Percentiles rank a stretch among this genome's conserved stretches.
Conservation (phyloP, 164 flowering plant genomes). For the Chimonanthus salicifolius region DNA sequence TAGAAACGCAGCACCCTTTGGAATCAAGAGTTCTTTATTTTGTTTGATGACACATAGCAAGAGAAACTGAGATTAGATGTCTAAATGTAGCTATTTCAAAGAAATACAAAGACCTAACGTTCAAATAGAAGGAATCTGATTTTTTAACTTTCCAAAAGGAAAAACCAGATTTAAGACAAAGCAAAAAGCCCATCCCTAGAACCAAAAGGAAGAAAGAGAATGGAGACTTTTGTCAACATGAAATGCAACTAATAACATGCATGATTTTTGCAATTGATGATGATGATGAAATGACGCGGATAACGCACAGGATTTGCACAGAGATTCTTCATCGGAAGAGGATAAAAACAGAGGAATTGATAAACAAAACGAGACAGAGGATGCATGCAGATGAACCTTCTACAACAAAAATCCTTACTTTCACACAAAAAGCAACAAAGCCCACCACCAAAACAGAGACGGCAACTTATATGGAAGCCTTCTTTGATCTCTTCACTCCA, state of each 20-base stretch:
- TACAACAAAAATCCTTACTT: neutral
- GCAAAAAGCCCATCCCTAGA: conserved; percentile 1
- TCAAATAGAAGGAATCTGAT: neutral
- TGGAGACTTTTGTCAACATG: neutral
- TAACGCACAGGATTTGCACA: neutral
- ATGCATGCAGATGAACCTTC: neutral
- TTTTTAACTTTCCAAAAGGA: neutral
- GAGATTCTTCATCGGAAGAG: neutral
- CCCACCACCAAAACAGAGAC: conserved; percentile 1
- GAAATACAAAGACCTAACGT: neutral
- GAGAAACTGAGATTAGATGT: neutral
- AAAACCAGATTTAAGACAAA: conserved; percentile 1
- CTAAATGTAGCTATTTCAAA: too few species aligned
- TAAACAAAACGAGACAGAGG: neutral
- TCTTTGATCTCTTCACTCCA: neutral
- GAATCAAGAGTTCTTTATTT: neutral
- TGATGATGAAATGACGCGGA: neutral
- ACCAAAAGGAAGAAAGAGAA: neutral
- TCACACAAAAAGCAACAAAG: neutral
- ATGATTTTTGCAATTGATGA: neutral
- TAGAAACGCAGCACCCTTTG: neutral
- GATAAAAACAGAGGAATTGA: neutral
- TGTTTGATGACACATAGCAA: neutral
- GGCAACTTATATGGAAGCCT: neutral
- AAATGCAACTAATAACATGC: neutral